phyloP scores from a whole-genome alignment of 108 stramenopile genomes.

The Conticribra guillardii region DNA sequence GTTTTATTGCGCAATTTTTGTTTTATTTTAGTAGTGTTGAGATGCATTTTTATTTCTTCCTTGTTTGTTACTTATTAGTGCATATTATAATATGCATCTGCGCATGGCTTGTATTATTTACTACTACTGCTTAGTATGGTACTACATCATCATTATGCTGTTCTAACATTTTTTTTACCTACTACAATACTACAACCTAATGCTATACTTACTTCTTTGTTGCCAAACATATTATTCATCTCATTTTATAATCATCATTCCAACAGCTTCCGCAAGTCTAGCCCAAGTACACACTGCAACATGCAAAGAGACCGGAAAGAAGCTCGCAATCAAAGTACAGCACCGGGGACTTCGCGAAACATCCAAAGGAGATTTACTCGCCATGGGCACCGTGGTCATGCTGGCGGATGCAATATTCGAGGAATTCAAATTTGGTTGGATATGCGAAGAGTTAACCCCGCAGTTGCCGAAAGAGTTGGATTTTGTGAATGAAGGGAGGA shows the following conservation, averaged over 20 bases:
- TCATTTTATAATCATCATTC: no score
- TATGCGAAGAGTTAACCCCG: slow-evolving; percentile 93
- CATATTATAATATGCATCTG: no score
- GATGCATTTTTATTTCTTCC: no score
- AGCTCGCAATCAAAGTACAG: slow-evolving; percentile 93
- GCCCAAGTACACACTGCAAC: slow-evolving; percentile 90
- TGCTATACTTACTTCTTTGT: no score
- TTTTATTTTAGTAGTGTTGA: no score
- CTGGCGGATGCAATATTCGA: slow-evolving; percentile 76
- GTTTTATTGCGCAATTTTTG: neutral
- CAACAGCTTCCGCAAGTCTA: slow-evolving; percentile 87
- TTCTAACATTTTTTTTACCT: no score
- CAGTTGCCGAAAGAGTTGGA: slow-evolving; percentile 93
- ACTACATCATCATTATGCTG: no score
- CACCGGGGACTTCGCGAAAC: slow-evolving; percentile 90
- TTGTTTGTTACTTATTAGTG: no score
- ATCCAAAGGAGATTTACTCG: slow-evolving; percentile 80
- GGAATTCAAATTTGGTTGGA: slow-evolving; percentile 93
- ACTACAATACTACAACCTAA: no score
- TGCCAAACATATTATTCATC: no score
- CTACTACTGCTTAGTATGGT: no score
- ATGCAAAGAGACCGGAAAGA: slow-evolving; percentile 69
- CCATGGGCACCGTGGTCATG: slow-evolving; percentile 73
- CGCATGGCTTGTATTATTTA: no score
- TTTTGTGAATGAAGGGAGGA: slow-evolving; percentile 88